Conservation (phyloP, 1,139 yeast species). For the Debaryomycetaceae sp. region DNA sequence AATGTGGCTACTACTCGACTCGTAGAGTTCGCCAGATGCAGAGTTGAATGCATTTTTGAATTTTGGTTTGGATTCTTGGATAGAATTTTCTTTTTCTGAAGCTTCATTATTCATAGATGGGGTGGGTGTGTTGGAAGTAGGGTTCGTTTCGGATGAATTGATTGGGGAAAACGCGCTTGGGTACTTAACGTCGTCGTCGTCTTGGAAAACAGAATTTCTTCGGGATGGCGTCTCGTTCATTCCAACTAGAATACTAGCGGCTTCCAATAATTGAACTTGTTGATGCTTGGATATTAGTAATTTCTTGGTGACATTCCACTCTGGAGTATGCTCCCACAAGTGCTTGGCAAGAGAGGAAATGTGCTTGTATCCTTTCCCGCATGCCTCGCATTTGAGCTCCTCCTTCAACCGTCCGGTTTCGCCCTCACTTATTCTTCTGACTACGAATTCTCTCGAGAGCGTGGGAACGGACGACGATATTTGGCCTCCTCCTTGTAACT, state of each 20-base stretch:
- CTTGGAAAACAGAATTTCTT: conserved; percentile 13
- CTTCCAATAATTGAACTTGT: conserved; percentile 84
- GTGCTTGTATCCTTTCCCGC: conserved; percentile 88
- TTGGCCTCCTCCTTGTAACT: conserved; percentile 7
- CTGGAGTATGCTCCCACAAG: conserved; percentile 82
- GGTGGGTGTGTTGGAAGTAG: conserved; percentile 8
- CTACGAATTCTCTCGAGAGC: conserved; percentile 71
- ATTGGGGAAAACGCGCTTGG: conserved; percentile 10
- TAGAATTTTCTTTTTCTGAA: not conserved
- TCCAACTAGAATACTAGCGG: conserved; percentile 80
- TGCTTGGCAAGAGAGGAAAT: conserved; percentile 76
- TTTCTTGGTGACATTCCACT: conserved; percentile 84
- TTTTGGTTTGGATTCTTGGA: conserved; percentile 2
- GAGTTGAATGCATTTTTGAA: conserved; percentile 5
- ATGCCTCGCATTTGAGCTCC: conserved; percentile 81
- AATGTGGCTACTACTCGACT: conserved; percentile 1
- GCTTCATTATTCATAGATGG: conserved; percentile 6
- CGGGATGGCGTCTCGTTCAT: conserved; percentile 53
- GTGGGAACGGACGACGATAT: conserved; percentile 43
- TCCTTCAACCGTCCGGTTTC: conserved; percentile 82
- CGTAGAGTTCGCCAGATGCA: conserved; percentile 2
- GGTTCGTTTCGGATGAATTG: conserved; percentile 8
- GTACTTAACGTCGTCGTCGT: conserved; percentile 10
- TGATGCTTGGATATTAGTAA: conserved; percentile 83
- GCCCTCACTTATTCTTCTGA: conserved; percentile 78